Evolutionary conservation across 164 flowering plant genomes (phyloP).

Genomic region (Hamamelis virginiana): DNA sequence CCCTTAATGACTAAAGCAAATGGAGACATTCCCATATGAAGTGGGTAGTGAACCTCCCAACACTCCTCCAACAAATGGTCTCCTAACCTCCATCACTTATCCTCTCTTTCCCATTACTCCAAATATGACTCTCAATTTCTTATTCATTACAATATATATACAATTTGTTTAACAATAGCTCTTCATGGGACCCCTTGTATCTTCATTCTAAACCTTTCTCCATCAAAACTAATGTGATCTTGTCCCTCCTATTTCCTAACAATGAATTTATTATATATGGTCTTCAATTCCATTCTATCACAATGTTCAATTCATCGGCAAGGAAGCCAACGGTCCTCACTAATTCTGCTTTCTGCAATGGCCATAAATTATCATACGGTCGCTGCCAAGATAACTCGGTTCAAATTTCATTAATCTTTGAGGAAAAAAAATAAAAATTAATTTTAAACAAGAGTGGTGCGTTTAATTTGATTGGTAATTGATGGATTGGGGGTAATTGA

Average conservation of each 20-base stretch:
- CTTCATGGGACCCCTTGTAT: background rate
- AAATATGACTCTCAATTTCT: background rate
- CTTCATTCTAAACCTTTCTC: background rate
- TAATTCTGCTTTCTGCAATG: no score
- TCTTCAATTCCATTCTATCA: background rate
- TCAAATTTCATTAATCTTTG: no score
- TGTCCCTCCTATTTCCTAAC: background rate
- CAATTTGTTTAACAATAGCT: background rate
- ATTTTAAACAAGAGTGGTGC: no score
- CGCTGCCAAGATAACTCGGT: no score
- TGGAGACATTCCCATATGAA: background rate
- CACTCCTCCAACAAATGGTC: background rate
- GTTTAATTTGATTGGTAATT: no score
- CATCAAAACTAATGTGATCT: background rate
- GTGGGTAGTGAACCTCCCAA: slow-evolving; percentile 2
- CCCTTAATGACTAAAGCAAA: background rate
- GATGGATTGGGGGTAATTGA: no score
- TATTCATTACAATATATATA: background rate
- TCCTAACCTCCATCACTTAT: background rate
- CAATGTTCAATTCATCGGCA: background rate
- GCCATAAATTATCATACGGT: no score
- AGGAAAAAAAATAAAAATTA: no score
- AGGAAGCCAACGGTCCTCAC: no score
- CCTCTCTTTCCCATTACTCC: background rate
- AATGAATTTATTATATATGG: background rate